Percentiles rank a stretch among this genome's conserved stretches.
Evolutionary conservation across 495 filamentous ascomycete species (phyloP).

Genomic region (Penicillium paxilli): DNA sequence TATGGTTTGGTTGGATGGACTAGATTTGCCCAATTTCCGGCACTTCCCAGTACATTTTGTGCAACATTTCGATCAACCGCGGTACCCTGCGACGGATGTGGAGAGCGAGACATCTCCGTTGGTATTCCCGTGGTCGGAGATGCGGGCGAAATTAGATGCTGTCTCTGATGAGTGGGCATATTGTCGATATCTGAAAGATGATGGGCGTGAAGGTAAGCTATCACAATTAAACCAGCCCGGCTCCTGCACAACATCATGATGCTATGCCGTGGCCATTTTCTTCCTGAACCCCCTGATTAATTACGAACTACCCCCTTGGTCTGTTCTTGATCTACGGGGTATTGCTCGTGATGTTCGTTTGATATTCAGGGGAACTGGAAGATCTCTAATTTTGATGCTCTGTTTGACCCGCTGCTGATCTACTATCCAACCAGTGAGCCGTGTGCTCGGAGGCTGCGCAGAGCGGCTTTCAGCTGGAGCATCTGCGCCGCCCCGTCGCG

Average conservation of each 20-base stretch:
- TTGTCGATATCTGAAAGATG: slow-evolving; percentile 30
- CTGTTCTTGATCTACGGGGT: no score
- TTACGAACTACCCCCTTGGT: neutral
- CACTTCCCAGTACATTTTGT: slow-evolving; percentile 52
- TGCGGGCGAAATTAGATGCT: slow-evolving; percentile 34
- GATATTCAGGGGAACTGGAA: slow-evolving; percentile 4
- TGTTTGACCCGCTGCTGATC: slow-evolving; percentile 13
- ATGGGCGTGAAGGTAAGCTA: slow-evolving; percentile 32
- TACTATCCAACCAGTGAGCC: slow-evolving; percentile 19
- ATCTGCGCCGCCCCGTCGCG: slow-evolving; percentile 27
- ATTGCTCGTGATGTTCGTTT: neutral
- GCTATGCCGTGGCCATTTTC: neutral
- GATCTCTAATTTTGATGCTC: neutral
- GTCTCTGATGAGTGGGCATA: slow-evolving; percentile 22
- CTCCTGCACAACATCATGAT: neutral
- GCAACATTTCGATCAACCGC: slow-evolving; percentile 37
- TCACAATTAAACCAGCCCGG: neutral
- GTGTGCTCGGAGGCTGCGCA: slow-evolving; percentile 39
- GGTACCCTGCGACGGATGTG: slow-evolving; percentile 45
- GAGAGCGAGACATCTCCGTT: slow-evolving; percentile 34
- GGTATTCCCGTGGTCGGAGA: slow-evolving; percentile 41
- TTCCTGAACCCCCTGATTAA: neutral
- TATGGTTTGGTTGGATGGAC: slow-evolving; percentile 54
- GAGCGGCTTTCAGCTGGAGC: slow-evolving; percentile 31
- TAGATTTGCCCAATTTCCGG: slow-evolving; percentile 45